phyloP scores from a whole-genome alignment of 2,329 filamentous ascomycete species.

The Dothidotthia symphoricarpi region DNA sequence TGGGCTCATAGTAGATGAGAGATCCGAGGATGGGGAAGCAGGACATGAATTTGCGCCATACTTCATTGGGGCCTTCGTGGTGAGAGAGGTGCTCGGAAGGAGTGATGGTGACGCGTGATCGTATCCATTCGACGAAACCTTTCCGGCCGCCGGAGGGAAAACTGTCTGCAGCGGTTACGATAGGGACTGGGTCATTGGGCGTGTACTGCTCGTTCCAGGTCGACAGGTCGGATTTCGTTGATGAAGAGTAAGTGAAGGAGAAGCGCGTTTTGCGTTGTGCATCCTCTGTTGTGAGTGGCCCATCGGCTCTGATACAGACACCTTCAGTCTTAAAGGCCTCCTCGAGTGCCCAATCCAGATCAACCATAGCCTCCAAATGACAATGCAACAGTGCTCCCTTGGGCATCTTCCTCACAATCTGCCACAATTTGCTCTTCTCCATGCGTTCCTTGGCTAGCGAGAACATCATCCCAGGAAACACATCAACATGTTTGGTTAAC shows the following conservation, averaged over 20 bases:
- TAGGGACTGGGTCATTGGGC: slow-evolving; percentile 57
- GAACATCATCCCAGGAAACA: slow-evolving; percentile 94
- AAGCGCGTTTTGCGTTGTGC: slow-evolving; percentile 58
- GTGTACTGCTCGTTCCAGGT: slow-evolving; percentile 69
- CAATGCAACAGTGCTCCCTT: slow-evolving; percentile 86
- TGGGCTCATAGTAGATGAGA: slow-evolving; percentile 85
- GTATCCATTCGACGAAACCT: slow-evolving; percentile 77
- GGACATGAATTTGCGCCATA: slow-evolving; percentile 78
- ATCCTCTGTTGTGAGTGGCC: slow-evolving; percentile 55
- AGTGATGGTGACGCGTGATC: slow-evolving; percentile 68
- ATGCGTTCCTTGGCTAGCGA: slow-evolving; percentile 79
- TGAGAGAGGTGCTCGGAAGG: slow-evolving; percentile 72
- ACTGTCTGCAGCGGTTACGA: slow-evolving; percentile 63
- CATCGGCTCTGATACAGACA: slow-evolving; percentile 66
- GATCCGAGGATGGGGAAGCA: slow-evolving; percentile 72
- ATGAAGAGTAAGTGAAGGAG: slow-evolving; percentile 56
- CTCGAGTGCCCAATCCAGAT: slow-evolving; percentile 76
- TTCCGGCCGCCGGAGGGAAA: slow-evolving; percentile 71
- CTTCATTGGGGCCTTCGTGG: slow-evolving; percentile 76
- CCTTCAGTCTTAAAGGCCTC: slow-evolving; percentile 69
- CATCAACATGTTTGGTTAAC: slow-evolving; percentile 61
- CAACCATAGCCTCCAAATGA: slow-evolving; percentile 87
- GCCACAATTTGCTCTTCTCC: slow-evolving; percentile 81
- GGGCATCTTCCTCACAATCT: slow-evolving; percentile 80
- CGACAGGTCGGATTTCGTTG: slow-evolving; percentile 43